Evolutionary conservation across 257 asterid species (phyloP).

Genomic region (Scutellaria barbata): DNA sequence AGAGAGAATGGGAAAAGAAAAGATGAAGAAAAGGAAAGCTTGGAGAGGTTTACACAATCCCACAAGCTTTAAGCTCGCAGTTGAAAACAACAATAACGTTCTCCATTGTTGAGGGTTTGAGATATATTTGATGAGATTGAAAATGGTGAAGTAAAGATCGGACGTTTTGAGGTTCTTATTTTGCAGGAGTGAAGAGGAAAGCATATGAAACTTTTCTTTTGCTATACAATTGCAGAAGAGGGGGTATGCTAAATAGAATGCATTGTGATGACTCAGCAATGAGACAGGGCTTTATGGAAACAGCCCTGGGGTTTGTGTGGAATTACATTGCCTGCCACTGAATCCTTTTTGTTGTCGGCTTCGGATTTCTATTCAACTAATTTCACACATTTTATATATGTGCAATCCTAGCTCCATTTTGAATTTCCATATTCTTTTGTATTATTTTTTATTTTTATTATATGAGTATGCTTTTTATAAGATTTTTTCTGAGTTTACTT

Average conservation of each 20-base stretch:
- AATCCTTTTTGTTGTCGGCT: slow-evolving; percentile 35
- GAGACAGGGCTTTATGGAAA: slow-evolving; percentile 47
- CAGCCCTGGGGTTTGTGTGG: slow-evolving; percentile 42
- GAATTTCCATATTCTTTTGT: too few relatives aligned
- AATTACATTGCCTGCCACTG: slow-evolving; percentile 70
- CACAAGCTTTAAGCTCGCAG: slow-evolving; percentile 84
- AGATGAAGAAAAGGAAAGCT: background rate
- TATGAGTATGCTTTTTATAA: too few relatives aligned
- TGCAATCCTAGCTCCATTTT: too few relatives aligned
- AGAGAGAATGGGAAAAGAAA: background rate
- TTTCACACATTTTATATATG: slow-evolving; percentile 6
- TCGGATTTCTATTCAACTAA: slow-evolving; percentile 41
- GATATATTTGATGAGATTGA: too few relatives aligned
- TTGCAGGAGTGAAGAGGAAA: slow-evolving; percentile 32
- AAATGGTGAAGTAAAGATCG: slow-evolving; percentile 36
- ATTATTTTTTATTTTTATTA: too few relatives aligned
- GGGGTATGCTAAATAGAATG: slow-evolving; percentile 58
- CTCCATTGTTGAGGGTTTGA: slow-evolving; percentile 51
- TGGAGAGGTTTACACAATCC: slow-evolving; percentile 67
- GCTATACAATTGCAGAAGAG: slow-evolving; percentile 31
- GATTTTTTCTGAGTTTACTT: too few relatives aligned
- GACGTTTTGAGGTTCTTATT: slow-evolving; percentile 40
- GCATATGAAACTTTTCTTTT: slow-evolving; percentile 35
- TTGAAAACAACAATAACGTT: slow-evolving; percentile 55
- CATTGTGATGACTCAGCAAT: slow-evolving; percentile 65